Evolutionary conservation across 2,329 filamentous ascomycete genomes (phyloP).

Genomic region (Aspergillus ochraceoroseus): DNA sequence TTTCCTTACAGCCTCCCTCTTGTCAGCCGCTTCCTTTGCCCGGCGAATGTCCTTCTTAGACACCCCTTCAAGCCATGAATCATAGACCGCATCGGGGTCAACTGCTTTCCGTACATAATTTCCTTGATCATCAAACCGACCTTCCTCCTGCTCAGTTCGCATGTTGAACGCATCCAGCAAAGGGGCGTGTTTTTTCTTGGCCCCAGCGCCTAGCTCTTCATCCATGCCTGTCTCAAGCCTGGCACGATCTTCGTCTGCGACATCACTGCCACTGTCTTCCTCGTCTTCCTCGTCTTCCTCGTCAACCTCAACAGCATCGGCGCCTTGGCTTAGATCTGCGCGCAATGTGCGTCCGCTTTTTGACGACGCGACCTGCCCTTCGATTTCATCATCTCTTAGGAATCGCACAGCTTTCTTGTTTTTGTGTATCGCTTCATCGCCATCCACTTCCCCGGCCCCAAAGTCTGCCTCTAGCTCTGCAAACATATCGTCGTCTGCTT

Average conservation of each 20-base stretch:
- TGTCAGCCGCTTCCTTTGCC: slow-evolving; percentile 81
- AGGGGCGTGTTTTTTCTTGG: slow-evolving; percentile 86
- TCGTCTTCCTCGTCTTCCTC: slow-evolving; percentile 39
- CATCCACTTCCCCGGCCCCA: slow-evolving; percentile 50
- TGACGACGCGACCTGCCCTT: slow-evolving; percentile 70
- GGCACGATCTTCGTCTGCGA: slow-evolving; percentile 64
- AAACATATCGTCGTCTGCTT: slow-evolving; percentile 69
- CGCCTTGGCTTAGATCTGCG: slow-evolving; percentile 51
- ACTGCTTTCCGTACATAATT: slow-evolving; percentile 87
- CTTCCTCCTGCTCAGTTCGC: slow-evolving; percentile 82
- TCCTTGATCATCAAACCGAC: slow-evolving; percentile 81
- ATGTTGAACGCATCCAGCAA: slow-evolving; percentile 97
- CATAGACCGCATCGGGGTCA: slow-evolving; percentile 85
- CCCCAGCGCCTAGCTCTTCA: slow-evolving; percentile 82
- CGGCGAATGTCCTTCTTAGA: slow-evolving; percentile 90
- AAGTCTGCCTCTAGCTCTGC: slow-evolving; percentile 61
- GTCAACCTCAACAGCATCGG: slow-evolving; percentile 55
- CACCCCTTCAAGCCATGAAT: slow-evolving; percentile 85
- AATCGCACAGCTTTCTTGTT: slow-evolving; percentile 61
- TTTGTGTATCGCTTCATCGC: slow-evolving; percentile 50
- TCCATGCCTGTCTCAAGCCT: slow-evolving; percentile 72
- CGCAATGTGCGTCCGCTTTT: slow-evolving; percentile 67
- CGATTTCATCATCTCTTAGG: slow-evolving; percentile 60
- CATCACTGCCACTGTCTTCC: slow-evolving; percentile 53
- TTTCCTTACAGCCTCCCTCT: slow-evolving; percentile 70